A percentile compares a stretch with the other conserved stretches of the same genome.
Evolutionary conservation across 164 flowering plant species (phyloP).

Genomic region (Sextonia rubra): DNA sequence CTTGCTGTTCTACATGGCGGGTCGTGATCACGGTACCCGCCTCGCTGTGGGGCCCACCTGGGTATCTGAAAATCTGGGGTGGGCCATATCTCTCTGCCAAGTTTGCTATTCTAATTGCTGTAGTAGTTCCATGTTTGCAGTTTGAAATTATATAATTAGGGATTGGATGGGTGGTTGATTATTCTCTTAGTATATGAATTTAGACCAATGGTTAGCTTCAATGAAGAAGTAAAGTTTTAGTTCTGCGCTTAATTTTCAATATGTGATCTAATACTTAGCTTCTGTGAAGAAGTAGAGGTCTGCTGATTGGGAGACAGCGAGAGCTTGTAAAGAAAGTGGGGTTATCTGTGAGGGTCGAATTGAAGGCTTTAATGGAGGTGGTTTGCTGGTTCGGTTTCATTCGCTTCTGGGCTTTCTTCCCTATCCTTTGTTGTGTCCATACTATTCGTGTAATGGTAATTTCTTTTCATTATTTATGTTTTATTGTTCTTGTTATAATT

Average conservation of each 20-base stretch:
- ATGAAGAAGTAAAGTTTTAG: background rate
- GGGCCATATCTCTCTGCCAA: background rate
- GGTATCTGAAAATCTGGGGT: background rate
- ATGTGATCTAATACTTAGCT: constrained; percentile 38
- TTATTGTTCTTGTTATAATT: background rate
- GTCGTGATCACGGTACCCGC: too few species aligned
- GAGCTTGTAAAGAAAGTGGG: constrained; percentile 52
- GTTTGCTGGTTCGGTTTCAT: constrained; percentile 71
- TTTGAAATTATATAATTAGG: background rate
- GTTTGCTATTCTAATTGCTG: too few species aligned
- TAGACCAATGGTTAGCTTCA: background rate
- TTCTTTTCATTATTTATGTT: background rate
- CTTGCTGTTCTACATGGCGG: too few species aligned
- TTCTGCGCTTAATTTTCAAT: constrained; percentile 9
- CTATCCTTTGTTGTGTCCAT: constrained; percentile 68
- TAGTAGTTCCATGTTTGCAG: background rate
- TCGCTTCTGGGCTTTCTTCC: constrained; percentile 91
- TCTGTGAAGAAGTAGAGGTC: constrained; percentile 79
- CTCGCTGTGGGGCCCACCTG: background rate
- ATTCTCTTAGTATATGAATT: too few species aligned
- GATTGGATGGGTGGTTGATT: background rate
- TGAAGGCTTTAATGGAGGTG: constrained; percentile 80
- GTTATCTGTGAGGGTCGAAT: constrained; percentile 54
- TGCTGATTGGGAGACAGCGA: constrained; percentile 90
- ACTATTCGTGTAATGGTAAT: constrained; percentile 71